Evolutionary conservation across 805 yeast species (phyloP).

Genomic region (Starmera quercuum): DNA sequence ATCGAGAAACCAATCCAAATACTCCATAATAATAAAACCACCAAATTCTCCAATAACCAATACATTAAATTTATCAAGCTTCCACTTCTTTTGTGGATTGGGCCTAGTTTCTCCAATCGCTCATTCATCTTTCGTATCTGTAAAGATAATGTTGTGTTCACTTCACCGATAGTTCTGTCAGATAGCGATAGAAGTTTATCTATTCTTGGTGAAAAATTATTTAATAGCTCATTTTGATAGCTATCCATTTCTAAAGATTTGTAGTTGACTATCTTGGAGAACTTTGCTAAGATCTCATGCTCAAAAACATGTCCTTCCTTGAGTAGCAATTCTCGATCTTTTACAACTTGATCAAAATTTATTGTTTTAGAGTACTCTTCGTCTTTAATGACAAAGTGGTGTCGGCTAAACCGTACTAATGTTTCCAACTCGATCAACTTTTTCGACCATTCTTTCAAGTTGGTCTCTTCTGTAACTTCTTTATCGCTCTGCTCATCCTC

Average conservation of each 20-base stretch:
- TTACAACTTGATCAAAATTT: slow-evolving; percentile 3
- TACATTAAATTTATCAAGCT: slow-evolving; percentile 33
- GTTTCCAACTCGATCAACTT: not conserved
- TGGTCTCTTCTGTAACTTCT: not conserved
- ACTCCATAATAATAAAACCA: slow-evolving; percentile 42
- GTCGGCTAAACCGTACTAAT: not conserved
- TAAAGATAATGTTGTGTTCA: slow-evolving; percentile 61
- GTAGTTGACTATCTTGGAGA: slow-evolving; percentile 9
- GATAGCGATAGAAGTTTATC: slow-evolving; percentile 56
- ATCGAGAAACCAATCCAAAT: slow-evolving; percentile 51
- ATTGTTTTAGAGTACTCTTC: slow-evolving; percentile 3
- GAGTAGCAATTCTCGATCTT: slow-evolving; percentile 1
- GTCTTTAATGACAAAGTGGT: not conserved
- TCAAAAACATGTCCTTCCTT: not conserved
- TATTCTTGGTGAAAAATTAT: slow-evolving; percentile 37
- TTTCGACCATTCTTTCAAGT: not conserved
- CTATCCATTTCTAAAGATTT: slow-evolving; percentile 12
- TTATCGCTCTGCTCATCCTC: not conserved
- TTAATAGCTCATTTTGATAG: slow-evolving; percentile 13
- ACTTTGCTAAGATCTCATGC: slow-evolving; percentile 1
- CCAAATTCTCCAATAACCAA: slow-evolving; percentile 39
- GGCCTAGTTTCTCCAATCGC: slow-evolving; percentile 33
- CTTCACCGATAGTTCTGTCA: slow-evolving; percentile 65
- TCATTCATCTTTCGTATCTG: slow-evolving; percentile 50
- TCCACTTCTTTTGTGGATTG: slow-evolving; percentile 23